Evolutionary conservation across 129 eudicot genomes (phyloP).

Genomic region (Artemisia annua): DNA sequence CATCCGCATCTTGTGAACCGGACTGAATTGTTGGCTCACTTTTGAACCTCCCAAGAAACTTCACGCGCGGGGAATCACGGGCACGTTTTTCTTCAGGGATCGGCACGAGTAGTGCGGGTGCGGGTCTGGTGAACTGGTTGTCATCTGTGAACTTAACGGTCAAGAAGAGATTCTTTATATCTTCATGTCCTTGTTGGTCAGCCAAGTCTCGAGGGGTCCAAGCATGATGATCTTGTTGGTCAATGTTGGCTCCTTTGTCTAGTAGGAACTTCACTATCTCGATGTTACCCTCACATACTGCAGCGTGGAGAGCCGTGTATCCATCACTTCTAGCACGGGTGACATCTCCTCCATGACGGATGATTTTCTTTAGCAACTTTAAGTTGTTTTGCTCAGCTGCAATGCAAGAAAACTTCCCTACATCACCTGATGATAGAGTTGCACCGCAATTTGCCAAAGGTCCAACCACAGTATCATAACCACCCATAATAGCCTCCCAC

Average conservation of each 20-base stretch:
- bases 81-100: slow-evolving; percentile 45
- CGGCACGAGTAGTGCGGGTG: slow-evolving; percentile 31
- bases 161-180: slow-evolving; percentile 58
- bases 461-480: slow-evolving; percentile 46
- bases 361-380: slow-evolving; percentile 56
- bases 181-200: slow-evolving; percentile 94
- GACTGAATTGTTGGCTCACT: slow-evolving; percentile 65
- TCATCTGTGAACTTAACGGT: slow-evolving; percentile 24
- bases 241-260: slow-evolving; percentile 58
- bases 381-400: slow-evolving; percentile 78
- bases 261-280: slow-evolving; percentile 68
- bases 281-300: slow-evolving; percentile 76
- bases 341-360: slow-evolving; percentile 61
- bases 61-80: slow-evolving; percentile 31
- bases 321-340: slow-evolving; percentile 54
- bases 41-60: slow-evolving; percentile 59
- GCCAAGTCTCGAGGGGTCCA: slow-evolving; percentile 89
- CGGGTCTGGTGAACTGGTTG: slow-evolving; percentile 22
- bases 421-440: slow-evolving; percentile 55
- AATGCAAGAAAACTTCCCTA: slow-evolving; percentile 63
- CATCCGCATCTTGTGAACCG: slow-evolving; percentile 29
- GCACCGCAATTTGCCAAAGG: slow-evolving; percentile 68
- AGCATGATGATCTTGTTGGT: slow-evolving; percentile 55
- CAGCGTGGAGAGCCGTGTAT: slow-evolving; percentile 75
- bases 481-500: slow-evolving; percentile 82